Conservation (phyloP, 164 flowering plant species). For the Stephania yunnanensis region DNA sequence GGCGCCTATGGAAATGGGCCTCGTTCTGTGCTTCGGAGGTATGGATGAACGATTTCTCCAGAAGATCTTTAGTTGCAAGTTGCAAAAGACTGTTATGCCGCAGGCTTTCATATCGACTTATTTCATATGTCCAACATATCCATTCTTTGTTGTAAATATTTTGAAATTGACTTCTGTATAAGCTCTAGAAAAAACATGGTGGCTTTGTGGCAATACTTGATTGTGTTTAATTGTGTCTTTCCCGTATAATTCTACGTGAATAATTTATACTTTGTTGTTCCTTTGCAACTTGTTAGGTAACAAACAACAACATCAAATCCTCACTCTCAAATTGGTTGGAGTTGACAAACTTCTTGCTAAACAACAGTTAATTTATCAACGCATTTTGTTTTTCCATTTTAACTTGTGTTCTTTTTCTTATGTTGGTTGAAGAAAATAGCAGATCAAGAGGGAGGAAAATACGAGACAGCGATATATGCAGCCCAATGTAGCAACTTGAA, state of each 20-base stretch:
- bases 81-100: not conserved
- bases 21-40: constrained; percentile 96
- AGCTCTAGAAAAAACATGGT: not conserved
- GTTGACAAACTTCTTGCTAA: too few relatives aligned
- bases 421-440: constrained; percentile 65
- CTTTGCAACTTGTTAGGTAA: not conserved
- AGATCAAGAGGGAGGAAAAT: constrained; percentile 75
- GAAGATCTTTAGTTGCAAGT: not conserved
- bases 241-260: not conserved
- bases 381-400: not conserved
- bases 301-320: too few relatives aligned
- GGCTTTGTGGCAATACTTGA: not conserved
- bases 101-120: not conserved
- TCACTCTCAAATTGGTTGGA: too few relatives aligned
- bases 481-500: constrained; percentile 80
- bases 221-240: not conserved
- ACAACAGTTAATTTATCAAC: not conserved
- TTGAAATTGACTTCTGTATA: not conserved
- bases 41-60: constrained; percentile 7
- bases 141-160: not conserved
- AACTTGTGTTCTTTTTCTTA: constrained; percentile 3
- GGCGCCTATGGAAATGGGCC: constrained; percentile 98
- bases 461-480: constrained; percentile 84
- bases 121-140: constrained; percentile 1
- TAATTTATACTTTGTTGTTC: not conserved